Conservation (phyloP, 345 rosid species). For the Psidium friedrichsthalianum region DNA sequence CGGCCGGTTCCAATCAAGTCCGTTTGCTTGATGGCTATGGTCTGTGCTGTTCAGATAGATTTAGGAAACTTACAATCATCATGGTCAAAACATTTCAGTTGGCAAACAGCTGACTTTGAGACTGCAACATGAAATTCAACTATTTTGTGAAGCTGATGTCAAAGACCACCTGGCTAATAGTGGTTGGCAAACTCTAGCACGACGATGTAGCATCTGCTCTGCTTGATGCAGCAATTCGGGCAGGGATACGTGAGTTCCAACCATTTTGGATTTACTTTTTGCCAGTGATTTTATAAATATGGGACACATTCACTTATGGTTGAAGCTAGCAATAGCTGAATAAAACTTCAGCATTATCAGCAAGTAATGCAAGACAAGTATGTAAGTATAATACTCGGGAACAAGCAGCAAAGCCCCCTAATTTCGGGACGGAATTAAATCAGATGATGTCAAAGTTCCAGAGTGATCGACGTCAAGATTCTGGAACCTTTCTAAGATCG, state of each 20-base stretch:
- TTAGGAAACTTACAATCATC: neutral
- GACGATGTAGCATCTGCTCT: neutral
- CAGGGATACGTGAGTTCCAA: neutral
- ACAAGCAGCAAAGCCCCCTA: no score
- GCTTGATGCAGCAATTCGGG: neutral
- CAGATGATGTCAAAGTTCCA: constrained; percentile 30
- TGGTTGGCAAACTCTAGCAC: neutral
- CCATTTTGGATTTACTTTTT: neutral
- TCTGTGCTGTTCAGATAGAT: neutral
- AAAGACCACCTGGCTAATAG: neutral
- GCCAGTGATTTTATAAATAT: neutral
- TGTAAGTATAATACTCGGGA: no score
- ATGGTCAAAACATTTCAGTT: neutral
- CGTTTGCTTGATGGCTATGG: neutral
- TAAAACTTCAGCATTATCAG: neutral
- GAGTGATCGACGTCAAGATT: constrained; percentile 34
- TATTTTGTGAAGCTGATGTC: neutral
- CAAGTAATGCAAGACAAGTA: neutral
- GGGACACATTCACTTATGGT: neutral
- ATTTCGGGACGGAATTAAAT: neutral
- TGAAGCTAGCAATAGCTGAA: neutral
- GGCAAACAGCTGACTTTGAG: neutral
- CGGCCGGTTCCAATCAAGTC: neutral
- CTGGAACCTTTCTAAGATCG: constrained; percentile 27
- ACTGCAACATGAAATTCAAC: neutral